Base-by-base conservation (phyloP, 371 early-diverging fungal genomes). In the Mortierella sp. region DNA sequence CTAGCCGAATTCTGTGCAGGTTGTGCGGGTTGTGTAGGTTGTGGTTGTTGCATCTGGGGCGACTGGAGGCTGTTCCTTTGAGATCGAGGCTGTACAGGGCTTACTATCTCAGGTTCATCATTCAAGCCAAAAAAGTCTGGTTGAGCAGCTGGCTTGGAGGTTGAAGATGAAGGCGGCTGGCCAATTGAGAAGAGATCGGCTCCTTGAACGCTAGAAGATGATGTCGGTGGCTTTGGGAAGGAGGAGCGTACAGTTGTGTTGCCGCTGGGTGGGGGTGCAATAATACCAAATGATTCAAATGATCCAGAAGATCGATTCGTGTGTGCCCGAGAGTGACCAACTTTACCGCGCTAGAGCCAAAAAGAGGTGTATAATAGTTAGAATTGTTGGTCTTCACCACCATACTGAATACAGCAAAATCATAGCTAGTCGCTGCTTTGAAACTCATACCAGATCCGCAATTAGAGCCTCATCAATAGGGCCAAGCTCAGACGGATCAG, bases 401-500 rank as follows among this genome's bases (percentile, higher is more conserved):
- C 33, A 16, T 58, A 24, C 19, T 3, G 4, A 4, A 33, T 58
- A 58, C 13, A 36, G 16, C 8, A 58, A 7, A 33, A 8, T 58
- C 21, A 36, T 36, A 36, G 6, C 36, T 36, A 6, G 36, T 6
- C 36, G 36, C 36, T 6, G 22, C n/a, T 5, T 62, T 16, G 9
- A 38, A n/a, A 22, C 43, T 8, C 67, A 61, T 79, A 83, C 83
- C 67, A 83, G 67, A 6, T 70, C 60, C 59, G 72, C 67, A 10
- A 62, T 69, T 59, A 85, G 70, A 13, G 83, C 83, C 16, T 83
- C 86, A 38, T 77, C 88, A 58, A 75, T 65, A 28, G 76, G 82
- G 15, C 87, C 88, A 32, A 93, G 71, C 4, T 90, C 90, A 16
- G 87, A 89, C 6, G 94, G 94, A 73, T 94, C 93, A 55, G 94